These are phyloP conservation scores for Trichoderma asperelloides DNA, from an alignment of 495 filamentous ascomycete species.

Conservation along the genomic window DNA sequence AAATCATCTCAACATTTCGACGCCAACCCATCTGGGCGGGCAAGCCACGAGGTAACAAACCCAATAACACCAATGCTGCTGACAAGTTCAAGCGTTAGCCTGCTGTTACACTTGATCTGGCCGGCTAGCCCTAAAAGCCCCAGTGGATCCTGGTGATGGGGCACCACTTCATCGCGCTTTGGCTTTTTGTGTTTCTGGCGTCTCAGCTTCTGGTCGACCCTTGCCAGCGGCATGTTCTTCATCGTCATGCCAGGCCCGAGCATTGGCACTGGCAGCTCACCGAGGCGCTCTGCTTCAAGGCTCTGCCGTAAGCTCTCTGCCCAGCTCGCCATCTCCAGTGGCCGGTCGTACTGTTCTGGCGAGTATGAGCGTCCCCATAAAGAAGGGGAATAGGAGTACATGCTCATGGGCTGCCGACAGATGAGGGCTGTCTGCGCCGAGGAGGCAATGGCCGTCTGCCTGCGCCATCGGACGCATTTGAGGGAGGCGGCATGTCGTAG, in stretches of 20 bases:
- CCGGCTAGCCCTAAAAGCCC: slow-evolving; percentile 63
- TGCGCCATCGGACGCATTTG: slow-evolving; percentile 69
- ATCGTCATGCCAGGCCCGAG: slow-evolving; percentile 7
- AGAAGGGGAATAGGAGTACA: neutral
- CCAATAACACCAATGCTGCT: slow-evolving; percentile 66
- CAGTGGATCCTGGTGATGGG: slow-evolving; percentile 59
- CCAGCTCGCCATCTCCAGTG: slow-evolving; percentile 11
- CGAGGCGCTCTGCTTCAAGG: slow-evolving; percentile 7
- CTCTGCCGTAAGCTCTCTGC: slow-evolving; percentile 7
- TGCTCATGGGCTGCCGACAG: neutral
- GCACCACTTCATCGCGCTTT: slow-evolving; percentile 19
- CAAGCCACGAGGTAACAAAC: slow-evolving; percentile 36
- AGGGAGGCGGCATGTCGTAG: slow-evolving; percentile 78
- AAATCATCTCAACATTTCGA: neutral
- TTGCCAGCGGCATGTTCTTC: slow-evolving; percentile 11
- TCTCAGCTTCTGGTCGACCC: slow-evolving; percentile 9
- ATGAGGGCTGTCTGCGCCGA: neutral
- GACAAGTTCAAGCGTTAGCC: slow-evolving; percentile 68
- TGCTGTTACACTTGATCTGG: slow-evolving; percentile 55
- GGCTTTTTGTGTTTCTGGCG: slow-evolving; percentile 11
- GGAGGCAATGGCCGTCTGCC: neutral
- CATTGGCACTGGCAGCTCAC: slow-evolving; percentile 4
- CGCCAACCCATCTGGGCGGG: neutral
- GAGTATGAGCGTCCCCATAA: neutral
- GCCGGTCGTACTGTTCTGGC: neutral